phyloP scores from a whole-genome alignment of 306 rosid species.

The Lupinus albus region DNA sequence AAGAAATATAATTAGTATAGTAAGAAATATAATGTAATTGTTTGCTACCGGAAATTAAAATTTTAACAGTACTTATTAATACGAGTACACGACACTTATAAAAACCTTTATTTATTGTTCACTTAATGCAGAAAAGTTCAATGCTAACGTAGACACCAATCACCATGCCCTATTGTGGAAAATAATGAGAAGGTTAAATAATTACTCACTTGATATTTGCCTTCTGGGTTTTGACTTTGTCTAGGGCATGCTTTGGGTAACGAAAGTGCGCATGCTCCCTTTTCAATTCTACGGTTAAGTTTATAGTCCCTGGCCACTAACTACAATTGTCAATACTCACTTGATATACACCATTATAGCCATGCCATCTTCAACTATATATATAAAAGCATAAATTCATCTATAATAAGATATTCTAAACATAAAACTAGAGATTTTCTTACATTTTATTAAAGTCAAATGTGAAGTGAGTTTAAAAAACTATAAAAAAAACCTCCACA shows the following conservation, averaged over 20 bases:
- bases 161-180: neutral
- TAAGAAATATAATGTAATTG: too few species aligned
- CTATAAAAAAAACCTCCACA: slow-evolving; percentile 3
- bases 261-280: slow-evolving; percentile 29
- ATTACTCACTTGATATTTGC: neutral
- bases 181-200: neutral
- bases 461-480: neutral
- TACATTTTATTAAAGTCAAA: slow-evolving; percentile 1
- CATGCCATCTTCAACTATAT: neutral
- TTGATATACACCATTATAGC: slow-evolving; percentile 11
- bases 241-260: neutral
- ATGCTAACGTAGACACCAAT: slow-evolving; percentile 7
- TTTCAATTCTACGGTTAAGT: slow-evolving; percentile 12
- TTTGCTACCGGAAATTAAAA: too few species aligned
- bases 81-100: too few species aligned
- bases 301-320: slow-evolving; percentile 31
- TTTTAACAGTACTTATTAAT: too few species aligned
- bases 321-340: slow-evolving; percentile 34
- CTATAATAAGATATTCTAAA: neutral
- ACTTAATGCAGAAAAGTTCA: neutral
- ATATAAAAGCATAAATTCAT: neutral
- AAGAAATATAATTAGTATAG: too few species aligned
- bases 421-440: neutral
- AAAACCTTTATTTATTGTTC: too few species aligned
- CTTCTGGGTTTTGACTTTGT: slow-evolving; percentile 40